Conservation (phyloP, 345 rosid genomes). For the Eucalyptus marginata region DNA sequence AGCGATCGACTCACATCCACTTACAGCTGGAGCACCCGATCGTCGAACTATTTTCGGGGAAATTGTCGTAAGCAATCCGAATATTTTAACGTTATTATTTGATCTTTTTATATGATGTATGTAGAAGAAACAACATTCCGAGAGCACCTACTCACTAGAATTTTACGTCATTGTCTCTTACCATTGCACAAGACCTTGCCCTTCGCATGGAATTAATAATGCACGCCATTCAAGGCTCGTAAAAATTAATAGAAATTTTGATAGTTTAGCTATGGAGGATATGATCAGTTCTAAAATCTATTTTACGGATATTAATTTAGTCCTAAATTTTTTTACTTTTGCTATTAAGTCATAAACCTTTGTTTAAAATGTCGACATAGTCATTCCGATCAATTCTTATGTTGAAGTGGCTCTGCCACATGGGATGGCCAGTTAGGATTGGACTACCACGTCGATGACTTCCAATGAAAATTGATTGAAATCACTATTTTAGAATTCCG, state of each 20-base stretch:
- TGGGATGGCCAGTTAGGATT: rapidly evolving
- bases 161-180: background rate
- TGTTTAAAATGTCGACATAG: background rate
- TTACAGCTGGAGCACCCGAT: background rate
- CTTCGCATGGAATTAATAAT: background rate
- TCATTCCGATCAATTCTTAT: rapidly evolving
- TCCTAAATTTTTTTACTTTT: rapidly evolving
- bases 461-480: background rate
- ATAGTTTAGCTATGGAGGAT: background rate
- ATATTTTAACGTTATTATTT: background rate
- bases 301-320: too few species aligned
- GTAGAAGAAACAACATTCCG: background rate
- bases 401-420: background rate
- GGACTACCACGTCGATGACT: rapidly evolving
- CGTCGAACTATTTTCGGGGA: background rate
- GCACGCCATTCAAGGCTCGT: background rate
- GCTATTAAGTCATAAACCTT: background rate
- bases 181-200: background rate
- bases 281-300: background rate
- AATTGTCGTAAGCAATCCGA: background rate
- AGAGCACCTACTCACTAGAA: background rate
- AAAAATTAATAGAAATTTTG: background rate
- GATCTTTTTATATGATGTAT: background rate
- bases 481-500: background rate
- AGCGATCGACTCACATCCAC: background rate